Evolutionary conservation across 495 filamentous ascomycete species (phyloP), one percentile per base, ranked within the genome.

Genomic region (Hypoxylon perforatum): DNA sequence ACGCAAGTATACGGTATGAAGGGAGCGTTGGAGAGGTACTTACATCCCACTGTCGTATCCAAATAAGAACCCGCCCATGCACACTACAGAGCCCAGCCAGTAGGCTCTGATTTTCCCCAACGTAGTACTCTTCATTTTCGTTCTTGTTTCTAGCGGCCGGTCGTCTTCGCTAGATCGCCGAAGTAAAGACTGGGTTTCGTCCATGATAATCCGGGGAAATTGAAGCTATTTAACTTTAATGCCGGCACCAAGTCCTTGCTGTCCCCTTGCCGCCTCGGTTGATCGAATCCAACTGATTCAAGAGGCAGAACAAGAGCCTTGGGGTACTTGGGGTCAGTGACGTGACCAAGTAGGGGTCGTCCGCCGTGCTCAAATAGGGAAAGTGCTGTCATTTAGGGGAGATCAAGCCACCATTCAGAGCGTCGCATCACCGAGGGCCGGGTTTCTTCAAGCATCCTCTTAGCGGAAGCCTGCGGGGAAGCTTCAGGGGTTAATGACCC

Each of bases 71-170:
- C 77, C 77, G 9, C 76, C 76, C 45, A 79, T 72, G 52, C 75
- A 79, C 0, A 80, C 77, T 3, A 86, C 78, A 3, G 74, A 71
- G 12, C 82, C 82, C 7, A 87, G 76, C 79, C 80, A 86, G 69
- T 28, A 28, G 25, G 8, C 25, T 8, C 25, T 3, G 25, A 28
- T 71, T 68, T 66, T 78, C 66, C 60, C 80, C 57, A 68, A 73
- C 21, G 44, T 71, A 19, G 57, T 47, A 25, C 23, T 53, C 30
- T 72, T 82, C 74, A 76, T 76, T 22, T 54, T 76, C 28, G 74
- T 77, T 30, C 69, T 74, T 12, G 74, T 71, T 5, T 73, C 54
- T 57, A 68, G 61, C 48, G 69, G 56, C 39, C 71, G 73, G 41
- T 78, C 78, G 49, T 69, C 74, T 50, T 77, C 76, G 50, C 70